Base-by-base conservation (phyloP, 306 rosid genomes). In the Trifolium fragiferum region DNA sequence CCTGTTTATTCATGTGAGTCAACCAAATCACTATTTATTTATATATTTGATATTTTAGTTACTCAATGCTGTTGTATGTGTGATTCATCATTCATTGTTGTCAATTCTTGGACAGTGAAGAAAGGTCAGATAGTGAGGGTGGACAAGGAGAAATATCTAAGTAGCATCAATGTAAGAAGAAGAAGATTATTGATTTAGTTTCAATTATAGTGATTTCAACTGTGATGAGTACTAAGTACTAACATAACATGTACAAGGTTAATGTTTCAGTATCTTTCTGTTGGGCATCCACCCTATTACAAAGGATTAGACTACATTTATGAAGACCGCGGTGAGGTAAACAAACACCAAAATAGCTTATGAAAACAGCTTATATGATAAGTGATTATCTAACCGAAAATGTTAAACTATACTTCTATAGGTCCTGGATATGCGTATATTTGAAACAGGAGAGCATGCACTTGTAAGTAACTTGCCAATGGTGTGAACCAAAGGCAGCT, bases 71-170 rank as follows among this genome's bases (percentile, higher is more conserved):
- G 20, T 27, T 35, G 27, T 19, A 15, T 53, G 66, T 53, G 35
- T 21, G 15, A 12, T 19, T 37, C 33, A 30, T 75, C 21, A 63
- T 63, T n/a, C 12, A 3, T 43, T 70, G 41, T 33, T 50, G n/a
- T 40, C 70, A 50, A 4, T 80, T 30, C n/a, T 11, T 60, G 83
- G 85, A 74, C 92, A 93, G 98, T 93, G 98, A 93, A 93, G 94
- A 94, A 94, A 81, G 91, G 98, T 67, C 98, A 94, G 85, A 94
- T 94, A 86, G 97, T 91, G 86, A 84, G 96, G 76, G 98, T 94
- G 76, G 93, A 94, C 71, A 94, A 91, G 81, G 96, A 91, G 43
- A 93, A 91, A 92, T 93, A 93, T 75, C 97, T 93, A 63, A 87
- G 81, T 10, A 93, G 97, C 76, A 20, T 93, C 33, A 93, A 93